phyloP scores from a whole-genome alignment of 2,329 filamentous ascomycete species.

The Chaetoscypha palmicola region DNA sequence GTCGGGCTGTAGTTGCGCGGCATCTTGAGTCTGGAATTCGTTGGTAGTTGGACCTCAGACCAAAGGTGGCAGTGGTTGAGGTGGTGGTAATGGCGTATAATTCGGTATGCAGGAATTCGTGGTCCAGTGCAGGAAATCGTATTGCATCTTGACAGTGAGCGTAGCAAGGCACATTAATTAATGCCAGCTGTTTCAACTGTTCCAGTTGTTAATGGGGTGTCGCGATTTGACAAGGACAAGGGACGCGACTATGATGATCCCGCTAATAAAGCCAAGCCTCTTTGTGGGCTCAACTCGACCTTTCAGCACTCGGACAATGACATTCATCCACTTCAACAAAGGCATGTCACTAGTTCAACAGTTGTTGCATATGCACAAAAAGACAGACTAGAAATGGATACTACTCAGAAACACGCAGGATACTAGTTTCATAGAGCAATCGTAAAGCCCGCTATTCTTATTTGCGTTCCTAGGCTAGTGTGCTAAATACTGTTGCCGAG shows the following conservation, averaged over 20 bases:
- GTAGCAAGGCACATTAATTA: not conserved
- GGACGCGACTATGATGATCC: constrained; percentile 4
- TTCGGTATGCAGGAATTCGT: no score
- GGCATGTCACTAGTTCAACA: no score
- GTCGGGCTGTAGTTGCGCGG: not conserved
- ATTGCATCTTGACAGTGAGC: constrained; percentile 5
- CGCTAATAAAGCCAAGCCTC: not conserved
- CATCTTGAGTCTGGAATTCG: constrained; percentile 1
- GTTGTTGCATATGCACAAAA: no score
- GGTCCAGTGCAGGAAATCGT: no score
- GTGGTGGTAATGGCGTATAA: not conserved
- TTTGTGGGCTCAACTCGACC: not conserved
- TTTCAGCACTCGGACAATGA: not conserved
- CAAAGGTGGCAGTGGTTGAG: no score
- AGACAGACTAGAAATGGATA: no score
- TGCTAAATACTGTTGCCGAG: no score
- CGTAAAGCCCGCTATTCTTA: no score
- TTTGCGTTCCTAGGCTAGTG: no score
- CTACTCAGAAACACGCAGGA: no score
- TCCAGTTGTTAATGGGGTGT: not conserved
- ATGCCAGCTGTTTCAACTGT: constrained; percentile 6
- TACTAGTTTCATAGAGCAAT: no score
- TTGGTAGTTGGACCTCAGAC: no score
- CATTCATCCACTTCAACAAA: not conserved
- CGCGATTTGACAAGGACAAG: constrained; percentile 6